These are phyloP conservation scores for Potentilla sterilis DNA, from an alignment of 306 rosid species.

Conservation along the genomic window DNA sequence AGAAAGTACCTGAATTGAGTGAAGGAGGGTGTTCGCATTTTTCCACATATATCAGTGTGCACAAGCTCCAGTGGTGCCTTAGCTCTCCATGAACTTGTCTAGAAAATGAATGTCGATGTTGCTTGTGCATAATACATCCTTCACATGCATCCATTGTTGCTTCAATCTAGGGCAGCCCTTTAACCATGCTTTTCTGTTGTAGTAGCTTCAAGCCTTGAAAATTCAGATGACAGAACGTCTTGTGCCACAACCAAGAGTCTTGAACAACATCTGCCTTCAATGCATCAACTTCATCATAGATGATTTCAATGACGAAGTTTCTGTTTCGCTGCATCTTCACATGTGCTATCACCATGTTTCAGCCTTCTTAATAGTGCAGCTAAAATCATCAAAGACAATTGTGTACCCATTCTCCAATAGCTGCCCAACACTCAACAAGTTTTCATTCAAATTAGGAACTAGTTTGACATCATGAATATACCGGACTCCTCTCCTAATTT, in stretches of 20 bases:
- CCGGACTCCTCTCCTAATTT: background rate
- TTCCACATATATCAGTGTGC: background rate
- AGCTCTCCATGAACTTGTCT: background rate
- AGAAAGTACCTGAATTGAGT: background rate
- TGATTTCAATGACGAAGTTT: background rate
- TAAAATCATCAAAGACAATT: background rate
- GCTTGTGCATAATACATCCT: background rate
- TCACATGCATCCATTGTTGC: background rate
- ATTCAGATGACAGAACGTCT: background rate
- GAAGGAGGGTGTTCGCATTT: background rate
- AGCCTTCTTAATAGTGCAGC: background rate
- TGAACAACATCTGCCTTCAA: background rate
- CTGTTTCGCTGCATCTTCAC: background rate
- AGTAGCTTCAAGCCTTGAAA: background rate
- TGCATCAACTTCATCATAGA: background rate
- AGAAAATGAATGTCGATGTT: background rate
- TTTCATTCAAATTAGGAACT: background rate
- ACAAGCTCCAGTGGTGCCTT: background rate
- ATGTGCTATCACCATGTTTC: background rate
- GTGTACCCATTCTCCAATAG: background rate
- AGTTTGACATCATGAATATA: background rate
- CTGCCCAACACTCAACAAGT: background rate
- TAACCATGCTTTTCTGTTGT: background rate
- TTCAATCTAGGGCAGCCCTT: background rate
- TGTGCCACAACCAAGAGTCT: background rate